A percentile compares a stretch with the other conserved stretches of the same genome.
phyloP scores from a whole-genome alignment of 306 rosid species.

The Casuarina equisetifolia region DNA sequence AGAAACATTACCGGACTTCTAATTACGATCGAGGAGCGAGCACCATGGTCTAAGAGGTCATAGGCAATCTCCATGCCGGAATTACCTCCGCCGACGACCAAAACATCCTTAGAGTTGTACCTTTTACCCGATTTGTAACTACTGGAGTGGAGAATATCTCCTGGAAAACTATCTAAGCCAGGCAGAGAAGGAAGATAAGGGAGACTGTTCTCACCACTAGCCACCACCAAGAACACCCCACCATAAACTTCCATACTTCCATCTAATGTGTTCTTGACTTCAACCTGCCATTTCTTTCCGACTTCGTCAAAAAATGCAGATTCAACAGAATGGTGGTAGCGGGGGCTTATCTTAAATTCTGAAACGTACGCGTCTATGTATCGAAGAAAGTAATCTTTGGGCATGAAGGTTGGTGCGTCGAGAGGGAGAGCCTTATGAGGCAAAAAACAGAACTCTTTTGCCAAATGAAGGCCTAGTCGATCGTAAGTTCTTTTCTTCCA shows the following conservation, averaged over 20 bases:
- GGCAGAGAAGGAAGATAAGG: constrained; percentile 27
- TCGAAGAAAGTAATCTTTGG: constrained; percentile 29
- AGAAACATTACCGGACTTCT: constrained; percentile 44
- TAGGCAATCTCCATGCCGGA: constrained; percentile 69
- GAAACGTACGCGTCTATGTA: constrained; percentile 33
- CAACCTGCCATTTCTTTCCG: constrained; percentile 33
- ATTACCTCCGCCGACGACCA: constrained; percentile 68
- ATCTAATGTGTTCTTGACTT: constrained; percentile 2
- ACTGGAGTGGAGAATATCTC: constrained; percentile 45
- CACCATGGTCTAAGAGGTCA: constrained; percentile 24
- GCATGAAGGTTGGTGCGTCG: constrained; percentile 27
- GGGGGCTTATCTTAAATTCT: constrained; percentile 34
- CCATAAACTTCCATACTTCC: constrained; percentile 17
- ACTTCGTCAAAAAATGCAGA: constrained; percentile 13
- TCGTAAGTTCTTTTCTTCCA: constrained; percentile 54
- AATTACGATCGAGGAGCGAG: constrained; percentile 27
- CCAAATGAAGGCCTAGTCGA: constrained; percentile 43
- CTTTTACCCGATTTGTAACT: constrained; percentile 40
- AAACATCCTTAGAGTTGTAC: constrained; percentile 35
- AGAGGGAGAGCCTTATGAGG: constrained; percentile 38
- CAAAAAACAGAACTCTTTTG: constrained; percentile 40
- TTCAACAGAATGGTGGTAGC: constrained; percentile 31
- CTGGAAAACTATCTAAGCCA: constrained; percentile 41
- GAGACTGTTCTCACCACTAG: constrained; percentile 41
- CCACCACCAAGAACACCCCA: constrained; percentile 40